Conservation (phyloP, 441 rosid genomes). For the Brassica hybrid region DNA sequence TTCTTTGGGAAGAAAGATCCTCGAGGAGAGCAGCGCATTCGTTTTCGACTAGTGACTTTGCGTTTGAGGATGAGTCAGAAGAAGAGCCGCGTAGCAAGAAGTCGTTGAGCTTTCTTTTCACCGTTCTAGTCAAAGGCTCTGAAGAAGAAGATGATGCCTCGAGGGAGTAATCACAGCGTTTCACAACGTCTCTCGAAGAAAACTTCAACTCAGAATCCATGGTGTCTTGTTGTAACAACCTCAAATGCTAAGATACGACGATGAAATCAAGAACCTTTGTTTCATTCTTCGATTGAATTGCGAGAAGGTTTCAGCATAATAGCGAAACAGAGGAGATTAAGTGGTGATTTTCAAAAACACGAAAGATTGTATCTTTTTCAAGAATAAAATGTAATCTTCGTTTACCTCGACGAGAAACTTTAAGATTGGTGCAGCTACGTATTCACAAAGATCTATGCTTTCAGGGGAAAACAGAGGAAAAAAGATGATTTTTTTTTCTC, state of each 20-base stretch:
- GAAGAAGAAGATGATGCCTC: conserved; percentile 44
- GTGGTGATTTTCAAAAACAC: neutral
- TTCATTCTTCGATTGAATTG: conserved; percentile 5
- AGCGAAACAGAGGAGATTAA: conserved; percentile 7
- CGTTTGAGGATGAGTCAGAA: conserved; percentile 55
- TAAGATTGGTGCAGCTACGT: conserved; percentile 15
- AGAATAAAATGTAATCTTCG: neutral
- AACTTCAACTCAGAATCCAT: conserved; percentile 65
- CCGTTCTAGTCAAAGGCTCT: conserved; percentile 62
- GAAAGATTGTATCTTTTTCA: neutral
- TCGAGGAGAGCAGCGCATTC: conserved; percentile 80
- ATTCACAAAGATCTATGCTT: conserved; percentile 30
- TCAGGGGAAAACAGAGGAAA: conserved; percentile 2
- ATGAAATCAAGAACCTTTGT: conserved; percentile 23
- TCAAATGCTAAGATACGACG: conserved; percentile 21
- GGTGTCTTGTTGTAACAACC: conserved; percentile 14
- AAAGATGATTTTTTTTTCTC: neutral
- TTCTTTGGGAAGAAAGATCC: conserved; percentile 67
- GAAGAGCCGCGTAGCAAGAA: conserved; percentile 63
- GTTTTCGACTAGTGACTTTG: conserved; percentile 75
- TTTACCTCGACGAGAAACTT: conserved; percentile 14
- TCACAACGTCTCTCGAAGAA: conserved; percentile 47
- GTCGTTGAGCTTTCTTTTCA: conserved; percentile 71
- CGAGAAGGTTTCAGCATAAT: neutral
- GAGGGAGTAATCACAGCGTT: conserved; percentile 58